Evolutionary conservation across 1,284 basidiomycete genomes (phyloP), one percentile per base, ranked within the genome.

Genomic region (Gomphus bonarii): DNA sequence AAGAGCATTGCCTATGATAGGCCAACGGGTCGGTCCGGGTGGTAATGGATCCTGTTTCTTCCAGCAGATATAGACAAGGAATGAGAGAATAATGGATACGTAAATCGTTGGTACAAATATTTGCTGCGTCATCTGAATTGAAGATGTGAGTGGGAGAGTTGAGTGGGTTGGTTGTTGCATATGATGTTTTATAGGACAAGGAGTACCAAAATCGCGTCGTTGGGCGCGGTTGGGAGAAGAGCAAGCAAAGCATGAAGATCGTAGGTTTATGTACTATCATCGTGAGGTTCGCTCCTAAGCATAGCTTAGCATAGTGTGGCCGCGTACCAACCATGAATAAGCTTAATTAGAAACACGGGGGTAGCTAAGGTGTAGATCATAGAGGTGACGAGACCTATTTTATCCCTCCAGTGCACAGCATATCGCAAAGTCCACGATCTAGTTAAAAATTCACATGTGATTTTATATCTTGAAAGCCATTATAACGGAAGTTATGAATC

Each of bases 1-100:
- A 12, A 59, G 51, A 4, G 54, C 52, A 31, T 60, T 60, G 10
- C 59, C 59, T 18, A 60, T 42, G n/a, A 60, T 20, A 14, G 53
- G 47, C 16, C 20, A 25, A 10, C n/a, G 44, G 3, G 36, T 25
- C 30, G 59, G 59, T 25, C 59, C 59, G 16, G 59, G 59, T 9
- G 59, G 59, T 11, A 55, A n/a, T 1, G 60, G 44, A 22, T 4
- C 22, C 33, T 20, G 50, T 8, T 51, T 51, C 22, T 40, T 54
- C 18, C 20, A 28, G 18, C 22, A 38, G 11, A 12, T 14, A 20
- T 40, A 54, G 22, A 40, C 11, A 25, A 54, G 42, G 22, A 42
- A 30, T 9, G 38, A 44, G 20, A 54, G 12, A 38, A 33, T 14
- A 54, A 54, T 20, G 31, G 20, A 36, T 14, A 38, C 7, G n/a